A percentile compares a stretch with the other conserved stretches of the same genome.
phyloP scores from a whole-genome alignment of 306 rosid species.

The Adenanthera pavonina region DNA sequence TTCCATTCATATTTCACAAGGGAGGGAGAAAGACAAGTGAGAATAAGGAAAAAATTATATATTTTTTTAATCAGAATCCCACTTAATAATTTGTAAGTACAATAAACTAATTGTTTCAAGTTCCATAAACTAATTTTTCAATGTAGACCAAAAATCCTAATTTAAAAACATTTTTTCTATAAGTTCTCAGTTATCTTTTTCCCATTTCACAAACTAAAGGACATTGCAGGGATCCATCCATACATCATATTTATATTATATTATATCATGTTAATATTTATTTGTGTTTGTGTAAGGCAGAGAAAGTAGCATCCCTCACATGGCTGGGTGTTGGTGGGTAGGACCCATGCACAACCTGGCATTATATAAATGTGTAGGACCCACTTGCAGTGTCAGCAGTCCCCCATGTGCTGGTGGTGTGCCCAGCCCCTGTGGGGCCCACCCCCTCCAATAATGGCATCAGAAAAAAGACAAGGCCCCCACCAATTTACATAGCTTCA shows the following conservation, averaged over 20 bases:
- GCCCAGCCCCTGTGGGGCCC: conserved; percentile 45
- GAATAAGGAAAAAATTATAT: not conserved
- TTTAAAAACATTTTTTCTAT: too few species aligned
- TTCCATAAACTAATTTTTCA: too few species aligned
- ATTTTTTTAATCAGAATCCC: too few species aligned
- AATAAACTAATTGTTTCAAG: too few species aligned
- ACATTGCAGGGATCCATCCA: too few species aligned
- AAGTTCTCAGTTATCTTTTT: too few species aligned
- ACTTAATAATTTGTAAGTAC: too few species aligned
- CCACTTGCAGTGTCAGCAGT: conserved; percentile 64
- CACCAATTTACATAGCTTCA: conserved; percentile 32
- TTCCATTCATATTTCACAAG: conserved; percentile 40
- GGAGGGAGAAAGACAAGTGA: too few species aligned
- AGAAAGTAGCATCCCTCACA: conserved; percentile 63
- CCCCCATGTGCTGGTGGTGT: conserved; percentile 70
- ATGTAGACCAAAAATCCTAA: too few species aligned
- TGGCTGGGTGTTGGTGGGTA: conserved; percentile 58
- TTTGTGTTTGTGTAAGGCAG: not conserved
- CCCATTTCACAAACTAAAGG: too few species aligned
- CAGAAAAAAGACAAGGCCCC: conserved; percentile 38
- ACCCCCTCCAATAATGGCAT: conserved; percentile 47
- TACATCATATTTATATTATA: too few species aligned
- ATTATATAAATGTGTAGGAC: conserved; percentile 52
- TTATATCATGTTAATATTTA: too few species aligned
- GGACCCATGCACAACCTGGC: conserved; percentile 71